Percentiles rank a stretch among this genome's conserved stretches.
These are phyloP conservation scores for Tetrahymena malaccensis DNA, from an alignment of 73 alveolate species.

Conservation along the genomic window DNA sequence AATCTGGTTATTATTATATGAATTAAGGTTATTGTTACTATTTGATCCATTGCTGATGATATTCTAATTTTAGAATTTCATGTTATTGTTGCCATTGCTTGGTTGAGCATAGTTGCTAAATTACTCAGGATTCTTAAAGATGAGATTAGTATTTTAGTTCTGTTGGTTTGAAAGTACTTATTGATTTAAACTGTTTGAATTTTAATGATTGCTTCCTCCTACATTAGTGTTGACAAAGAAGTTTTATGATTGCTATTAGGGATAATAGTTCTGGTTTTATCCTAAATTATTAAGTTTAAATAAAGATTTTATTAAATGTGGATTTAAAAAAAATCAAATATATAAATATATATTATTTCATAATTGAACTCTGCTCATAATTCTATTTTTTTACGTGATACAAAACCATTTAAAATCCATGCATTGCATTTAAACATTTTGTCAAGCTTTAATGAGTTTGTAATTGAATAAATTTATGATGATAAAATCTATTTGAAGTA, in stretches of 20 bases:
- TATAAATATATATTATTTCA: not conserved
- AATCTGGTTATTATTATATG: not conserved
- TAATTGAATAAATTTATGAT: no score
- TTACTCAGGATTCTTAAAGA: not conserved
- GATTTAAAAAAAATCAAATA: not conserved
- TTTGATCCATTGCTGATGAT: not conserved
- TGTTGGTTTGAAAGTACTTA: not conserved
- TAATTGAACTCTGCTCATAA: no score
- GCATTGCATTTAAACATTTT: no score
- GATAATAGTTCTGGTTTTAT: not conserved
- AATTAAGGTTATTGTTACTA: not conserved
- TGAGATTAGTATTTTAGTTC: not conserved
- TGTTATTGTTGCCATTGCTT: not conserved
- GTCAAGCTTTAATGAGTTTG: no score
- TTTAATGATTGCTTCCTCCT: not conserved
- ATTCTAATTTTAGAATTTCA: not conserved
- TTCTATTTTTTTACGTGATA: no score
- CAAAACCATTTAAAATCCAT: no score
- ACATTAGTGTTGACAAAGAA: not conserved
- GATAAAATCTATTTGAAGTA: no score
- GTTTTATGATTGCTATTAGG: not conserved
- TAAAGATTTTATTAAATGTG: not conserved
- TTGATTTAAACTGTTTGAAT: not conserved
- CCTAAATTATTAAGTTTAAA: not conserved
- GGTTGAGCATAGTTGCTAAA: not conserved